Evolutionary conservation across 139 green algal genomes (phyloP).

Genomic region (Chlamydomonas incerta): DNA sequence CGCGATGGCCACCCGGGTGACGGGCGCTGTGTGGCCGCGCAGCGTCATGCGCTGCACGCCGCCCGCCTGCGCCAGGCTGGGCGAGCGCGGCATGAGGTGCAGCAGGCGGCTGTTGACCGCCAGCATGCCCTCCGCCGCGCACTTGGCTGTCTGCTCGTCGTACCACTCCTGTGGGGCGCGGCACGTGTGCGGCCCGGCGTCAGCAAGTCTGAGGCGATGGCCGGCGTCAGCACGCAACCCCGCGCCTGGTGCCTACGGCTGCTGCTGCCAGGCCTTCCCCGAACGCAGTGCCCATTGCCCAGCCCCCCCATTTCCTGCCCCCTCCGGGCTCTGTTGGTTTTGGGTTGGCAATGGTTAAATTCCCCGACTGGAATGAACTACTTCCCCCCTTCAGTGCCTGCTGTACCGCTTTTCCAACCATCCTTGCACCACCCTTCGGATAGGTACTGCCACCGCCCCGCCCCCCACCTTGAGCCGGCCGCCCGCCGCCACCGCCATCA

Average conservation of each 20-base stretch:
- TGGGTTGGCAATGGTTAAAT: too few species aligned
- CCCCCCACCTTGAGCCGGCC: slow-evolving; percentile 23
- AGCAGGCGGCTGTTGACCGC: slow-evolving; percentile 43
- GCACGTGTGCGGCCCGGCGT: too few species aligned
- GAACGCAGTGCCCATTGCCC: too few species aligned
- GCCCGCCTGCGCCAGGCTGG: slow-evolving; percentile 80
- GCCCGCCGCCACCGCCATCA: slow-evolving; percentile 68
- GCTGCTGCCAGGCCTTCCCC: too few species aligned
- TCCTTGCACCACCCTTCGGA: too few species aligned
- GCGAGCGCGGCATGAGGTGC: slow-evolving; percentile 71
- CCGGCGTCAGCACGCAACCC: too few species aligned
- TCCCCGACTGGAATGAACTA: too few species aligned
- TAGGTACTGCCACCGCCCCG: not conserved
- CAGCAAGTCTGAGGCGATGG: too few species aligned
- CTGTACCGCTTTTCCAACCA: too few species aligned
- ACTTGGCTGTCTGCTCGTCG: slow-evolving; percentile 33
- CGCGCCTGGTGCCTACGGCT: too few species aligned
- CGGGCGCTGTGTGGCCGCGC: slow-evolving; percentile 71
- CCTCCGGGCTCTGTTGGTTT: too few species aligned
- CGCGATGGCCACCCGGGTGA: slow-evolving; percentile 72
- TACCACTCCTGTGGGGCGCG: slow-evolving; percentile 53
- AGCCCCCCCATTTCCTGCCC: too few species aligned
- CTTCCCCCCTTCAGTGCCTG: not conserved
- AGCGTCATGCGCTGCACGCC: slow-evolving; percentile 85
- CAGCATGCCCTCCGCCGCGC: not conserved